These are phyloP conservation scores for Podila minutissima DNA, from an alignment of 192 early-diverging fungal genomes.

Conservation along the genomic window DNA sequence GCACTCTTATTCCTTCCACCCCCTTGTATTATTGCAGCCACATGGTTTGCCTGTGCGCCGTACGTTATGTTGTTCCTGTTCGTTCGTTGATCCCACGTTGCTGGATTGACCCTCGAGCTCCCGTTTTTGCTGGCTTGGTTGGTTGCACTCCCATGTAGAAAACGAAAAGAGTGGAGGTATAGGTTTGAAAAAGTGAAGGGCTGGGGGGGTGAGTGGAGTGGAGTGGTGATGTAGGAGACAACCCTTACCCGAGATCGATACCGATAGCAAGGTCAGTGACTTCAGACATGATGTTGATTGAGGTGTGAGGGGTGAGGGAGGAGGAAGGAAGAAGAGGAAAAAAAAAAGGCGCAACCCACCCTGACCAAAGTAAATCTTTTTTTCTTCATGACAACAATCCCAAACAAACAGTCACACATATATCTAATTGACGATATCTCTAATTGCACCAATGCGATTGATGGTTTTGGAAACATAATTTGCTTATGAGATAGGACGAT, in stretches of 20 bases:
- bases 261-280: conserved; percentile 30
- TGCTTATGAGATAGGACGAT: too few species aligned
- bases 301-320: conserved; percentile 8
- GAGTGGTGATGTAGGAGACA: background rate
- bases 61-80: too few species aligned
- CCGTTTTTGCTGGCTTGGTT: background rate
- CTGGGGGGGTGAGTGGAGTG: background rate
- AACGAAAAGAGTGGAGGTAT: background rate
- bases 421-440: too few species aligned
- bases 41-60: too few species aligned
- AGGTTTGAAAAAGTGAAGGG: background rate
- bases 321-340: conserved; percentile 6
- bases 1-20: too few species aligned
- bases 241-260: conserved; percentile 32
- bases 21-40: too few species aligned
- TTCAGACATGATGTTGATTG: conserved; percentile 35
- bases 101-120: too few species aligned
- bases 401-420: background rate
- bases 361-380: background rate
- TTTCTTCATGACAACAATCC: background rate
- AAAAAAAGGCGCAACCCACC: conserved; percentile 6
- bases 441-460: too few species aligned
- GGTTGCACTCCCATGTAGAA: background rate
- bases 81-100: too few species aligned
- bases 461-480: too few species aligned